Percentiles rank a stretch among this genome's conserved stretches.
Conservation (phyloP, 2,329 filamentous ascomycete species). For the Aspergillus quadricinctus region DNA sequence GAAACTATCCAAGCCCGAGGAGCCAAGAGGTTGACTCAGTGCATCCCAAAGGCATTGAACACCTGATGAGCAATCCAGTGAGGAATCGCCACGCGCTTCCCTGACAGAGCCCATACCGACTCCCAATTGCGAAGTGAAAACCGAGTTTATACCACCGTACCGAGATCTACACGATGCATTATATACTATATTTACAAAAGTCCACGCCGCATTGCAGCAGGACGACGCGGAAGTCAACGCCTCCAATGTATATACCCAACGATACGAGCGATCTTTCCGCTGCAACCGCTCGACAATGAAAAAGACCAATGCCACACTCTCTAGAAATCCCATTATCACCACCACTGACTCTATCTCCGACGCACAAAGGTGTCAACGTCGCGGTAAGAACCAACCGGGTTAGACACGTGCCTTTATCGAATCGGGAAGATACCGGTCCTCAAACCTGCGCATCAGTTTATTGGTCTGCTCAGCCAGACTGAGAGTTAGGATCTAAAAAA, state of each 20-base stretch:
- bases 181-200: conserved; percentile 13
- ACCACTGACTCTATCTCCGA: background rate
- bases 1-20: background rate
- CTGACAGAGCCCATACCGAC: background rate
- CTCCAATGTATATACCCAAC: conserved; percentile 13
- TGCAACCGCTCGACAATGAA: conserved; percentile 1
- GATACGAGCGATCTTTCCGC: background rate
- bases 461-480: conserved; percentile 95
- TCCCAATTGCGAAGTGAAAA: background rate
- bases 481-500: conserved; percentile 70
- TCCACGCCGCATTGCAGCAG: conserved; percentile 8
- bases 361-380: background rate
- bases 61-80: background rate
- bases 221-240: conserved; percentile 14
- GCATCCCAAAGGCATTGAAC: background rate
- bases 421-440: conserved; percentile 54
- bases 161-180: background rate
- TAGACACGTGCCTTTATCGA: conserved; percentile 46
- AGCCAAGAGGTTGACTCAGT: background rate
- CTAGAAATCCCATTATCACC: background rate
- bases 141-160: background rate
- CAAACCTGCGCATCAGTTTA: conserved; percentile 78
- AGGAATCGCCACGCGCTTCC: background rate
- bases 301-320: background rate
- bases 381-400: conserved; percentile 1